Evolutionary conservation across 805 yeast genomes (phyloP).

Genomic region (Candida pseudofarinosa): DNA sequence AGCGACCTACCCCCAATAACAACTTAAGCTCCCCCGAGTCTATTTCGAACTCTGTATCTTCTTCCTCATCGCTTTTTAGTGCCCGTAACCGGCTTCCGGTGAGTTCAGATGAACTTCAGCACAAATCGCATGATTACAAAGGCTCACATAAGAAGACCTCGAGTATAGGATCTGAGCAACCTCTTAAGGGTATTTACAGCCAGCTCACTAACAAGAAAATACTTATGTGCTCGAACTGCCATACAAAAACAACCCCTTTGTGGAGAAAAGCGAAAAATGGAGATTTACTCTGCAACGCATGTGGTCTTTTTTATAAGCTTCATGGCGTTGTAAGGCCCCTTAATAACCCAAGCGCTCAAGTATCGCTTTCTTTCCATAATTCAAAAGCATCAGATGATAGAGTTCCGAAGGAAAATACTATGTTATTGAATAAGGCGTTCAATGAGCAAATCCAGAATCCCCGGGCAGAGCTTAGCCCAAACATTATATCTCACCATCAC

Average conservation of each 20-base stretch:
- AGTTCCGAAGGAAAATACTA: slow-evolving; percentile 22
- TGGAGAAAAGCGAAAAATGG: slow-evolving; percentile 43
- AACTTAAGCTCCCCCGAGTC: slow-evolving; percentile 2
- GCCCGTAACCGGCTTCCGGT: slow-evolving; percentile 4
- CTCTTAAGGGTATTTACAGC: slow-evolving; percentile 20
- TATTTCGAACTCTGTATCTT: slow-evolving; percentile 11
- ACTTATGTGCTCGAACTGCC: slow-evolving; percentile 40
- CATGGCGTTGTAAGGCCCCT: slow-evolving; percentile 44
- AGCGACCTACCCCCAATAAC: not conserved
- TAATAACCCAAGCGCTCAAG: slow-evolving; percentile 12
- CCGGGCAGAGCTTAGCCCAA: slow-evolving; percentile 2
- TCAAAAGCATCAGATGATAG: slow-evolving; percentile 11
- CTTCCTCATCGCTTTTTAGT: slow-evolving; percentile 11
- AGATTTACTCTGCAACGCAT: slow-evolving; percentile 42
- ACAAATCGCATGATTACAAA: slow-evolving; percentile 1
- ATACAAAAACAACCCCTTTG: slow-evolving; percentile 41
- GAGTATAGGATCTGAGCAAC: slow-evolving; percentile 2
- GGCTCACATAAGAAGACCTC: not conserved
- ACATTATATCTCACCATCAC: slow-evolving; percentile 7
- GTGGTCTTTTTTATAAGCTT: slow-evolving; percentile 42
- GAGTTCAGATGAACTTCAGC: slow-evolving; percentile 2
- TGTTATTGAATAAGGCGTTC: slow-evolving; percentile 15
- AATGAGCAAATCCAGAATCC: not conserved
- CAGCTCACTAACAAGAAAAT: slow-evolving; percentile 18
- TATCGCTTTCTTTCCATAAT: not conserved